Evolutionary conservation across 345 rosid species (phyloP).

Genomic region (Euphorbia peplus): DNA sequence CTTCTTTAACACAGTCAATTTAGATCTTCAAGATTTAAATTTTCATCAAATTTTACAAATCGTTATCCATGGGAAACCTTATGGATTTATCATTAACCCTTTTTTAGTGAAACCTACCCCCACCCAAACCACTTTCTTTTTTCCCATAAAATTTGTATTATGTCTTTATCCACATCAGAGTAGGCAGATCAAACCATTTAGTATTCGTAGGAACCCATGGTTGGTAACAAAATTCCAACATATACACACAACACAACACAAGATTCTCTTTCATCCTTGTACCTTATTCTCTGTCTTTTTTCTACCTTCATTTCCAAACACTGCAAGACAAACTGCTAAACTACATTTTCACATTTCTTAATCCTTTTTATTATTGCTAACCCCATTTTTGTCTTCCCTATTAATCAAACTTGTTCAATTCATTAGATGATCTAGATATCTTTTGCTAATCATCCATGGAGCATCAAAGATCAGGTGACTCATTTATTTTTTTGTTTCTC

Average conservation of each 20-base stretch:
- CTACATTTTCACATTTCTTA: background rate
- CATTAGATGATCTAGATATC: background rate
- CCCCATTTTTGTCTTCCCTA: background rate
- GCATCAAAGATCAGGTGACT: slow-evolving; percentile 26
- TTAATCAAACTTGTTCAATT: background rate
- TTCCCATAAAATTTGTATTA: no score
- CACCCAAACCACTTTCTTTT: no score
- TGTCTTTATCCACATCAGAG: background rate
- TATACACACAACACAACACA: background rate
- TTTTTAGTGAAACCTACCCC: no score
- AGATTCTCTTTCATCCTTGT: background rate
- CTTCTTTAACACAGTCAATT: no score
- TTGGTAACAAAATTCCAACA: background rate
- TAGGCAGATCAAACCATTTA: background rate
- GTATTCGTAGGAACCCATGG: background rate
- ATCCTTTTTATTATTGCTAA: background rate
- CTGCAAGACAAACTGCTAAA: slow-evolving; percentile 20
- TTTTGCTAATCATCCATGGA: slow-evolving; percentile 17
- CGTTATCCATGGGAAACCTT: no score
- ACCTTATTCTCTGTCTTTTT: background rate
- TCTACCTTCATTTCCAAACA: background rate
- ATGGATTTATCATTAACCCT: no score
- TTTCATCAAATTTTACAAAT: no score
- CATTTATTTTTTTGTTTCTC: background rate
- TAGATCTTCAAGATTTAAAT: no score